Evolutionary conservation across 108 stramenopile genomes (phyloP), one percentile per base, ranked within the genome.

Genomic region (Discostella stelligeroides): DNA sequence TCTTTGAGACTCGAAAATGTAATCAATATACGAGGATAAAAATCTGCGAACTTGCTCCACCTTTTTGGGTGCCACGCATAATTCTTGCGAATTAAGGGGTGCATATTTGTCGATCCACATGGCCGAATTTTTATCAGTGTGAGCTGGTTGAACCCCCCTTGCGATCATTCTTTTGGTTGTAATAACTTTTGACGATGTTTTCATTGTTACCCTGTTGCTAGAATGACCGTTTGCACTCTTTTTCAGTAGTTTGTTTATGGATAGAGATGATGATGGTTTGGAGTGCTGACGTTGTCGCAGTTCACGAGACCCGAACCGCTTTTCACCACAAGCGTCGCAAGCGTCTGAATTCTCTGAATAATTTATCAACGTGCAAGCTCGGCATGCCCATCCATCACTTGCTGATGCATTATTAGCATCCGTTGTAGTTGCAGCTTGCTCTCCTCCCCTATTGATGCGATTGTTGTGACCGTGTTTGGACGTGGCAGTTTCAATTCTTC

Each of bases 21-120:
- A 7, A 63, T 17, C 54, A 20, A 40, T 15, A 24, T 51, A 29
- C 0, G 78, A 64, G 17, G 66, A 24, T 7, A 94, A 41, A 85
- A 88, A 95, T 2, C 68, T 10, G 6, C 56, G 46, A 10, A 92
- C 75, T 69, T 90, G 82, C 37, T 88, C 82, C 12, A 95, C 81
- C 69, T 92, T 92, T 70, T 92, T 91, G 40, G 94, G 89, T 21
- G 94, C 91, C 10, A 95, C 88, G 50, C 89, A 88, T 7, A 95
- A 62, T 30, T 95, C 89, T 0, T 43, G 43, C 24, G 68, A 69
- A 4, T 25, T 66, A 21, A 48, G 60, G 10, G 94, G 94, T 14
- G 79, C 59, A 39, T 88, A 83, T 66, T 82, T 84, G 55, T 89
- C 88, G 4, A 82, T 84, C 89, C 92, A 92, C 60, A 88, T 51